Evolutionary conservation across 768 basidiomycete genomes (phyloP).

Genomic region (Gautieria morchelliformis): DNA sequence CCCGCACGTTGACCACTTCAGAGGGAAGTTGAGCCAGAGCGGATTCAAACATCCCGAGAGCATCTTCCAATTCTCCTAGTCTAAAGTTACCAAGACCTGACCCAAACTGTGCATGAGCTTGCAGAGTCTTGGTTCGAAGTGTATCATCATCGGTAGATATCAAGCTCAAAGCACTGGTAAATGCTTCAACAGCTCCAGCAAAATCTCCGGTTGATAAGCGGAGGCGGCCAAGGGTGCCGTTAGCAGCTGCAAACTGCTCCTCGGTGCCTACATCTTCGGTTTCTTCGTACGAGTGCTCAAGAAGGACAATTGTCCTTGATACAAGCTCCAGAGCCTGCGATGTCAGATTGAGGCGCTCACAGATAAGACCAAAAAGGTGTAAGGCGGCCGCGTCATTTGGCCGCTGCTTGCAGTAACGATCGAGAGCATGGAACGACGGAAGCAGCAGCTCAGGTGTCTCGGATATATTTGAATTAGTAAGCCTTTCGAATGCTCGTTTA

Average conservation of each 20-base stretch:
- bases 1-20: slow-evolving; percentile 37
- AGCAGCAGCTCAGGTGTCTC: slow-evolving; percentile 37
- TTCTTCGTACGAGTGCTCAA: slow-evolving; percentile 87
- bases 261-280: slow-evolving; percentile 75
- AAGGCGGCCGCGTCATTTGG: slow-evolving; percentile 66
- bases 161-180: slow-evolving; percentile 64
- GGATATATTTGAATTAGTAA: slow-evolving; percentile 18
- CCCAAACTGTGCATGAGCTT: slow-evolving; percentile 59
- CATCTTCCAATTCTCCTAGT: slow-evolving; percentile 48
- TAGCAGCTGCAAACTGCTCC: slow-evolving; percentile 68
- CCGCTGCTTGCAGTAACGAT: slow-evolving; percentile 58
- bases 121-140: slow-evolving; percentile 30
- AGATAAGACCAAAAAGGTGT: slow-evolving; percentile 78
- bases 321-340: slow-evolving; percentile 52
- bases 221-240: slow-evolving; percentile 72
- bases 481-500: slow-evolving; percentile 40
- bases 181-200: slow-evolving; percentile 53
- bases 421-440: slow-evolving; percentile 73
- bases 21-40: slow-evolving; percentile 42
- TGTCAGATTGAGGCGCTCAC: slow-evolving; percentile 70
- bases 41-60: slow-evolving; percentile 57
- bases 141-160: slow-evolving; percentile 40
- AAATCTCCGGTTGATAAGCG: slow-evolving; percentile 52
- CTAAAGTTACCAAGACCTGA: slow-evolving; percentile 65
- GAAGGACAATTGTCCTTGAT: slow-evolving; percentile 49